Conservation (phyloP, 1,284 basidiomycete genomes). For the Kalmanozyma brasiliensis region DNA sequence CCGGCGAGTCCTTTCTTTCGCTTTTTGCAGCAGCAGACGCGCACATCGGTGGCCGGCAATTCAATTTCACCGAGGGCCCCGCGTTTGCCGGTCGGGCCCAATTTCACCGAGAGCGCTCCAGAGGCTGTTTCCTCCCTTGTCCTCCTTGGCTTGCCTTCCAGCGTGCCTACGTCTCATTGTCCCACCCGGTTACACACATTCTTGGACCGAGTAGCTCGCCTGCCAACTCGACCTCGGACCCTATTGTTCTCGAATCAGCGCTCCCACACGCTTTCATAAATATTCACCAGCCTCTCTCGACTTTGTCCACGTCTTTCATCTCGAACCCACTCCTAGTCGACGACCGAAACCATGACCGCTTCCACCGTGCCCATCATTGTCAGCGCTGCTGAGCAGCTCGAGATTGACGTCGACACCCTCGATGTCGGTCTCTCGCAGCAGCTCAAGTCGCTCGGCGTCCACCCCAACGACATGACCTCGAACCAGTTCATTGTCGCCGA, state of each 20-base stretch:
- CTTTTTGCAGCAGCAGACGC: background rate
- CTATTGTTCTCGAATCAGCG: conserved; percentile 2
- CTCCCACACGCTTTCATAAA: conserved; percentile 4
- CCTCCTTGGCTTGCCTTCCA: too few relatives aligned
- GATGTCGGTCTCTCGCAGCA: conserved; percentile 33
- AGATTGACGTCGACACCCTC: conserved; percentile 42
- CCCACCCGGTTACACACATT: too few relatives aligned
- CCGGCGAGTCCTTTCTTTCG: conserved; percentile 4
- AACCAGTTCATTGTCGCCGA: conserved; percentile 47
- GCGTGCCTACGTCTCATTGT: too few relatives aligned
- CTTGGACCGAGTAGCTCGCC: too few relatives aligned
- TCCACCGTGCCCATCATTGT: conserved; percentile 31
- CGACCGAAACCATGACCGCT: conserved; percentile 20
- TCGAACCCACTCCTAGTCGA: too few relatives aligned
- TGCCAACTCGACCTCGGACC: background rate
- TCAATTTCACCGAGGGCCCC: conserved; percentile 13
- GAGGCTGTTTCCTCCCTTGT: too few relatives aligned
- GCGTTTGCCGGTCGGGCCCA: background rate
- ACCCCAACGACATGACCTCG: conserved; percentile 45
- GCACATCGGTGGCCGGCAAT: conserved; percentile 16
- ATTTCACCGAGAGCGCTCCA: conserved; percentile 1
- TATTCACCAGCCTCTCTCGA: background rate
- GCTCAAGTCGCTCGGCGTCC: conserved; percentile 26
- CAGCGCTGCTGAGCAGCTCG: conserved; percentile 35
- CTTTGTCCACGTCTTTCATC: background rate